Percentiles rank a stretch among this genome's conserved stretches.
Conservation (phyloP, 345 rosid species). For the Aurinia saxatilis region DNA sequence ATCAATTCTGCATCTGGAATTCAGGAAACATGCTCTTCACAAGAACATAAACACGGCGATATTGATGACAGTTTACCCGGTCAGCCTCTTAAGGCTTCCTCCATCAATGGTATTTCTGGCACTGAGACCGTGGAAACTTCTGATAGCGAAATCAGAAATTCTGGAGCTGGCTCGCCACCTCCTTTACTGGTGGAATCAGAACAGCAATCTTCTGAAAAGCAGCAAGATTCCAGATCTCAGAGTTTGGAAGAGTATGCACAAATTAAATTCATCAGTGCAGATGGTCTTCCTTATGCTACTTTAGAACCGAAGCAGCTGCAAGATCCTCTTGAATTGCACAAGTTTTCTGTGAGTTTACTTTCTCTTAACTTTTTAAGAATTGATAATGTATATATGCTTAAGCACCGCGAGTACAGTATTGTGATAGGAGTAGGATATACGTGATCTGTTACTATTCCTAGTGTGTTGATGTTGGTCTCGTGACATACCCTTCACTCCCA, state of each 20-base stretch:
- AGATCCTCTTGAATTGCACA: slow-evolving; percentile 49
- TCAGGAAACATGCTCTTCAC: slow-evolving; percentile 31
- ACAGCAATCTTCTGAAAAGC: slow-evolving; percentile 42
- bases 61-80: slow-evolving; percentile 42
- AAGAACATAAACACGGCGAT: slow-evolving; percentile 39
- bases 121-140: slow-evolving; percentile 34
- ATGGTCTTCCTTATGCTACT: slow-evolving; percentile 37
- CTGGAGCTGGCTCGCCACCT: slow-evolving; percentile 52
- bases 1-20: slow-evolving; percentile 31
- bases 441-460: neutral
- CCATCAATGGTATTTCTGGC: slow-evolving; percentile 31
- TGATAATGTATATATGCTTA: neutral
- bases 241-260: slow-evolving; percentile 46
- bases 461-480: neutral
- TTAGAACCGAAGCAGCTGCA: slow-evolving; percentile 57
- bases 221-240: slow-evolving; percentile 46
- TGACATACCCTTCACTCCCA: neutral
- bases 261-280: slow-evolving; percentile 48
- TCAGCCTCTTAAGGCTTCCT: slow-evolving; percentile 37
- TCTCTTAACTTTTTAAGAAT: neutral
- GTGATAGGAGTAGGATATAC: neutral
- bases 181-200: slow-evolving; percentile 45
- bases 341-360: slow-evolving; percentile 50
- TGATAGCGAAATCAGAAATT: slow-evolving; percentile 47
- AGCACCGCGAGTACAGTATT: too few species aligned